These are phyloP conservation scores for Kwoniella newhampshirensis DNA, from an alignment of 768 basidiomycete genomes.

Conservation along the genomic window DNA sequence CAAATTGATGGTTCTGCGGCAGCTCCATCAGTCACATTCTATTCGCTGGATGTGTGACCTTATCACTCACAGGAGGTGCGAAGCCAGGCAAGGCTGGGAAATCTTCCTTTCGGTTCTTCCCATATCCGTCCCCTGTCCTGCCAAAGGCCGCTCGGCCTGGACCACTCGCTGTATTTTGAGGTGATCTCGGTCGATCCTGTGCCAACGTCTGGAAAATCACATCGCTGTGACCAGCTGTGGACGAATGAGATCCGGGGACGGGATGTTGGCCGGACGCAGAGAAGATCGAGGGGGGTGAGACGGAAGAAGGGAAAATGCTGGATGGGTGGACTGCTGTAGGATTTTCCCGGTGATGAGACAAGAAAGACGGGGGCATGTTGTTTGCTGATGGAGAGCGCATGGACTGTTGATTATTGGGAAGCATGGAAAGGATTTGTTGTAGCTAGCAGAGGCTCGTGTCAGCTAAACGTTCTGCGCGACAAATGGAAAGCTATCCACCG, in stretches of 20 bases:
- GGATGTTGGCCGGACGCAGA: neutral
- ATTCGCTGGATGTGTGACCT: no score
- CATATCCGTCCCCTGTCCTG: no score
- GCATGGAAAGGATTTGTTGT: conserved; percentile 45
- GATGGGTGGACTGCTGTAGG: conserved; percentile 27
- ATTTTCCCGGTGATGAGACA: conserved; percentile 15
- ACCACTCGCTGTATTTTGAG: conserved; percentile 30
- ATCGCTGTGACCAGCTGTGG: neutral
- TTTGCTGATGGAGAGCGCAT: neutral
- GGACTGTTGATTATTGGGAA: conserved; percentile 22
- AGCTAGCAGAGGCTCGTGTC: conserved; percentile 23
- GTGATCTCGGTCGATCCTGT: conserved; percentile 20
- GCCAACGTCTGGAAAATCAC: conserved; percentile 7
- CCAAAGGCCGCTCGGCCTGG: neutral
- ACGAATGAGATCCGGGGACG: no score
- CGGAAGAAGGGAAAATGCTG: conserved; percentile 29
- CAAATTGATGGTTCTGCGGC: conserved; percentile 77
- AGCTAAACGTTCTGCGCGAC: neutral
- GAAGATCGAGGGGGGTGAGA: conserved; percentile 31
- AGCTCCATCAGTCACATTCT: conserved; percentile 30
- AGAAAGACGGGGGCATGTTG: conserved; percentile 6
- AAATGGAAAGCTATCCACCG: conserved; percentile 27
- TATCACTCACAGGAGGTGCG: conserved; percentile 69
- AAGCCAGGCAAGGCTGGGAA: conserved; percentile 91
- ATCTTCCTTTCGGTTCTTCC: conserved; percentile 51